A percentile compares a stretch with the other conserved stretches of the same genome.
These are phyloP conservation scores for Nakazawaea holstii DNA, from an alignment of 805 yeast species.

Conservation along the genomic window DNA sequence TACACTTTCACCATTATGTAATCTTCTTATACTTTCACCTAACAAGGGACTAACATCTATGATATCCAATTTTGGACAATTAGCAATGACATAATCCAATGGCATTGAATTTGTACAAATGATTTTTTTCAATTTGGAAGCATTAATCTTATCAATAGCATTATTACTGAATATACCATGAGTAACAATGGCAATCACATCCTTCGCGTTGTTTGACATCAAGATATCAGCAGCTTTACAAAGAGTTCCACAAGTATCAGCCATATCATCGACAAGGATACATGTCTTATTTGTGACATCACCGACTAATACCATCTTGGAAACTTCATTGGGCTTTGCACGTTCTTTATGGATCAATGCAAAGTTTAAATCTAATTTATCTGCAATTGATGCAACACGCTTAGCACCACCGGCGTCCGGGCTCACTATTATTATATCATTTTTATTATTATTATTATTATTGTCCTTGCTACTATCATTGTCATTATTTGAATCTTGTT, in stretches of 20 bases:
- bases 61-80: conserved; percentile 66
- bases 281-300: conserved; percentile 83
- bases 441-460: conserved; percentile 23
- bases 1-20: conserved; percentile 95
- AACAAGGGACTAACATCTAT: conserved; percentile 82
- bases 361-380: conserved; percentile 83
- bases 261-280: conserved; percentile 93
- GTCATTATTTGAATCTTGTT: no score
- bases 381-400: conserved; percentile 92
- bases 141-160: conserved; percentile 69
- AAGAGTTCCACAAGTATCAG: conserved; percentile 96
- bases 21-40: conserved; percentile 91
- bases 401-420: conserved; percentile 99
- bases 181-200: conserved; percentile 90
- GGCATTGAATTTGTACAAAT: conserved; percentile 96
- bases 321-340: conserved; percentile 90
- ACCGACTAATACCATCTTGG: conserved; percentile 93
- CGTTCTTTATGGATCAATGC: conserved; percentile 97
- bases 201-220: conserved; percentile 65
- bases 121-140: conserved; percentile 61
- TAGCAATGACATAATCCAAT: conserved; percentile 52
- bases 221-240: conserved; percentile 91
- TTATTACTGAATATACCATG: conserved; percentile 90
- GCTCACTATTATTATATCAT: conserved; percentile 74
- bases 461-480: no score